A percentile compares a stretch with the other conserved stretches of the same genome.
Conservation (phyloP, 805 yeast species). For the Clavispora phyllophila region DNA sequence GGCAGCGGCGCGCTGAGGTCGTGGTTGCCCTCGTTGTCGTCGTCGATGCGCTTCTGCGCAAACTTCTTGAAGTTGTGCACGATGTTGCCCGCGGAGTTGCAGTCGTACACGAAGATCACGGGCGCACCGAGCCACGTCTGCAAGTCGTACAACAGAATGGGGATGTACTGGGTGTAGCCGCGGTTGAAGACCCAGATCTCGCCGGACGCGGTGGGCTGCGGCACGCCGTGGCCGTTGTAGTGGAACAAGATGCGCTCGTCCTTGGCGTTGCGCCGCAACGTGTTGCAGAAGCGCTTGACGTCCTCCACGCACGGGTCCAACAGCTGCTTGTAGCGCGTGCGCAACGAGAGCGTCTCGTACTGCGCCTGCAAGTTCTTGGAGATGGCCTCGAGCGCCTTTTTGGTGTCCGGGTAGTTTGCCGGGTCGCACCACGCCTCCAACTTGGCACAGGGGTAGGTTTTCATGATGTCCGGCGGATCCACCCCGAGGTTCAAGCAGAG, state of each 20-base stretch:
- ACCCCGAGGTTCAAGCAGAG: constrained; percentile 90
- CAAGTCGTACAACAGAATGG: constrained; percentile 88
- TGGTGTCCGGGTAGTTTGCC: constrained; percentile 69
- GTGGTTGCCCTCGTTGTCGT: constrained; percentile 63
- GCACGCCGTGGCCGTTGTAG: constrained; percentile 98
- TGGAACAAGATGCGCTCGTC: constrained; percentile 92
- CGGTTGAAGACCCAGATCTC: constrained; percentile 98
- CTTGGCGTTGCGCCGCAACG: constrained; percentile 82
- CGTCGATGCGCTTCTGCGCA: constrained; percentile 84
- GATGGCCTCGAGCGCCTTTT: constrained; percentile 85
- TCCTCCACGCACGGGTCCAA: constrained; percentile 96
- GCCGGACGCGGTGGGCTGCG: constrained; percentile 92
- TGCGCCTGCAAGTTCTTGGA: constrained; percentile 85
- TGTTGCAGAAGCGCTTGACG: constrained; percentile 83
- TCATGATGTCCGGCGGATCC: constrained; percentile 93
- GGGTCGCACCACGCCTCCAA: constrained; percentile 95
- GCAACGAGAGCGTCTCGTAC: constrained; percentile 80
- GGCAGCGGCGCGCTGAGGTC: constrained; percentile 55
- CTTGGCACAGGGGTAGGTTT: constrained; percentile 89
- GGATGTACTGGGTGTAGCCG: constrained; percentile 96
- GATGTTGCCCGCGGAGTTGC: constrained; percentile 91
- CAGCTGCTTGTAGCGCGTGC: constrained; percentile 86
- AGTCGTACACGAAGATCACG: constrained; percentile 89
- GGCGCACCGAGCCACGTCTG: constrained; percentile 99
- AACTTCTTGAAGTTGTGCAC: constrained; percentile 84